phyloP scores from a whole-genome alignment of 768 basidiomycete species.

The Polyporus arcularius region DNA sequence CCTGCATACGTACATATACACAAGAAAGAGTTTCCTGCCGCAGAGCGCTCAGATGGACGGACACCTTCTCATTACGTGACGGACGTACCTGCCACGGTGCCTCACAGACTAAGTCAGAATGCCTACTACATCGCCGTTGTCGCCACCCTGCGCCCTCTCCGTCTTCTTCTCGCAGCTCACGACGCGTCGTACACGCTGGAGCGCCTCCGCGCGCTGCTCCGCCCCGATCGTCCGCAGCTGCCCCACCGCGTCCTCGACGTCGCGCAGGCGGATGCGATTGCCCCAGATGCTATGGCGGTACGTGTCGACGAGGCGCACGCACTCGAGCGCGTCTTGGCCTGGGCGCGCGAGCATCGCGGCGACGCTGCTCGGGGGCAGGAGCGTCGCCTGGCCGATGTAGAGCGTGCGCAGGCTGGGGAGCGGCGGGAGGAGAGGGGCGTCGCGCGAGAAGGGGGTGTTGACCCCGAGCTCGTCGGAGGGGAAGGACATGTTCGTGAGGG shows the following conservation, averaged over 20 bases:
- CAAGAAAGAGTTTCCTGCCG: no score
- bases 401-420: constrained; percentile 44
- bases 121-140: constrained; percentile 39
- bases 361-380: constrained; percentile 42
- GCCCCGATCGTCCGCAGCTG: constrained; percentile 26
- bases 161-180: constrained; percentile 53
- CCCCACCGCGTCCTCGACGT: constrained; percentile 43
- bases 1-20: no score
- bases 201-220: constrained; percentile 11
- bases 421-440: constrained; percentile 34
- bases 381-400: constrained; percentile 51
- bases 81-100: no score
- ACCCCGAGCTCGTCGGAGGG: constrained; percentile 26
- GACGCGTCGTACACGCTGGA: constrained; percentile 39
- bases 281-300: constrained; percentile 64
- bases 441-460: constrained; percentile 18
- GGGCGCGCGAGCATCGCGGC: constrained; percentile 38
- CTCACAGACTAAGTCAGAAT: constrained; percentile 3
- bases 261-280: constrained; percentile 47
- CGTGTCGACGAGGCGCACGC: constrained; percentile 50
- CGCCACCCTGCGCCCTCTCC: constrained; percentile 55
- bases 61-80: background rate
- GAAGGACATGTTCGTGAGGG: constrained; percentile 50
- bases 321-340: constrained; percentile 29
- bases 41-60: no score